phyloP scores from a whole-genome alignment of 345 rosid genomes.

The Eucalyptus shirleyi region DNA sequence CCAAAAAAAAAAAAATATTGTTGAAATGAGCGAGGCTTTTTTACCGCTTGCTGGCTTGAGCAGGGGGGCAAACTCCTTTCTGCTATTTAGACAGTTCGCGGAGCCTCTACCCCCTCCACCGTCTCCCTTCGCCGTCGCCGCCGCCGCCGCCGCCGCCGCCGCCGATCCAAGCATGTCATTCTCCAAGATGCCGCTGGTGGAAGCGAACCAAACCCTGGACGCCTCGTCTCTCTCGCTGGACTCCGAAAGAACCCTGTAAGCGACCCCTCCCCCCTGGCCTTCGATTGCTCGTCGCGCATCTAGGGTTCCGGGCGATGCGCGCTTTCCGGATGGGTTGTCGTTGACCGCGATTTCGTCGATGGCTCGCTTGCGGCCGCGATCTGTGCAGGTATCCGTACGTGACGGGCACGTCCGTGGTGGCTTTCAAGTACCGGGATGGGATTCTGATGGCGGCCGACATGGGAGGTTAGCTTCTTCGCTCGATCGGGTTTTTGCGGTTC shows the following conservation, averaged over 20 bases:
- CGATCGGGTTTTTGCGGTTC: not conserved
- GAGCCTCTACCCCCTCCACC: not conserved
- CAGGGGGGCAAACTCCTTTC: not conserved
- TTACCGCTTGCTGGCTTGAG: not conserved
- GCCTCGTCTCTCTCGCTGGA: not conserved
- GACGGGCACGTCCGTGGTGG: conserved; percentile 91
- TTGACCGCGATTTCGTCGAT: not conserved
- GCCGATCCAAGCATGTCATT: not conserved
- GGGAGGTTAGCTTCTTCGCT: conserved; percentile 51
- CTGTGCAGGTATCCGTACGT: conserved; percentile 69
- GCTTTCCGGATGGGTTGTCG: not conserved
- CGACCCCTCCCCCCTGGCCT: not conserved
- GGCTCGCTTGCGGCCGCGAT: not conserved
- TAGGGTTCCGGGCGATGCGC: not conserved
- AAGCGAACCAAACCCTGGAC: not conserved
- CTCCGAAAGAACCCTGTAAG: not conserved
- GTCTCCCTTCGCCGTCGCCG: not conserved
- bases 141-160: not conserved
- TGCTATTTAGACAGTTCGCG: not conserved
- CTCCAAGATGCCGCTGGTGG: not conserved
- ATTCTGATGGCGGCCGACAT: conserved; percentile 94
- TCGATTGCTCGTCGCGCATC: not conserved
- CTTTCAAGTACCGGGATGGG: conserved; percentile 92
- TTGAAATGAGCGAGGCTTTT: not conserved
- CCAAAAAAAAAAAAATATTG: no score